Evolutionary conservation across 495 filamentous ascomycete species (phyloP), one percentile per base, ranked within the genome.

Genomic region (Aspergillus olivimuriae): DNA sequence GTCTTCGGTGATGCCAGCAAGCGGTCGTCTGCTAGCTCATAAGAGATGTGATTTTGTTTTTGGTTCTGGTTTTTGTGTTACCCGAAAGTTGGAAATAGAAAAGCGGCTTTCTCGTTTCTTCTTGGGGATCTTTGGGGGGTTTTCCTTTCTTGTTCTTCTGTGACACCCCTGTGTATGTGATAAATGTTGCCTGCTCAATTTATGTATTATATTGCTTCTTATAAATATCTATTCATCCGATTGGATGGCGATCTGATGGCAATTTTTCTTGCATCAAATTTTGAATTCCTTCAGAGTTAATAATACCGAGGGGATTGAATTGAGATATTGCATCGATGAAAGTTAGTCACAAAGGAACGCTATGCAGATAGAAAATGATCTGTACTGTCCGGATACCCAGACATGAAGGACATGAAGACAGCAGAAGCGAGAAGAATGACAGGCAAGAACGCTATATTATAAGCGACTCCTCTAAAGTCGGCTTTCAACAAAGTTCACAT

Each of bases 401-500:
- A 28, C 24, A 28, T 28, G 6, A 38, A 38, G 11, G 35, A 21
- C 16, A 19, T 9, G 35, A 19, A 19, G 6, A 9, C n/a, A 41
- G 18, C 19, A 38, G 34, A 19, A 35, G 14, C 12, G 28, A 34
- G 14, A 9, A 26, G 9, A 39, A 44, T 9, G 24, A 22, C 12
- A 14, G 31, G 26, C 10, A 31, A 2, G 31, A 11, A 34, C 26
- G 15, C 1, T 34, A 28, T 18, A 19, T 31, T 17, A 39, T 33
- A 21, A 31, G 9, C 33, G 24, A n/a, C 5, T 9, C 24, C 24
- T 5, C 24, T 28, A 34, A 44, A 18, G 41, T 50, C 76, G 70
- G 50, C 77, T 82, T 52, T 84, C 81, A 31, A 84, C 68, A 15
- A 75, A 76, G 44, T 75, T 73, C 57, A 76, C 63, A 32, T 80